Evolutionary conservation across 108 stramenopile genomes (phyloP), one percentile per base, ranked within the genome.

Genomic region (Nitzschia sp.): DNA sequence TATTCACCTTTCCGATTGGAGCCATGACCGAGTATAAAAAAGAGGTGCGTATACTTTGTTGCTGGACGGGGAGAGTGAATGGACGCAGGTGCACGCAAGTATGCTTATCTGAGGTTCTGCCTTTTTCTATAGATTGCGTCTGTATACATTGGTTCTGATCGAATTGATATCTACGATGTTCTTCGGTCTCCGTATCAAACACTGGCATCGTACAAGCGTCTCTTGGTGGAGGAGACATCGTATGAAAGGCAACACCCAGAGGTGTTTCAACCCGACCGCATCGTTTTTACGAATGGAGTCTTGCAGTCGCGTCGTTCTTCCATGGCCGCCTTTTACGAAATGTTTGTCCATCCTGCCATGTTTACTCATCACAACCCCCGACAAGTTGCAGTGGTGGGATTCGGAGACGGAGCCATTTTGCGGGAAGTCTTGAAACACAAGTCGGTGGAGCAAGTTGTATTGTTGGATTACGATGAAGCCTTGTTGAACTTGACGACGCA

Each of bases 291-390:
- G 26, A 87, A 88, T 72, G 90, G 90, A 2, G 76, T 77, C 2
- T 23, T 86, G 33, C 87, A 91, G 54, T 80, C 78, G 25, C 63
- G 78, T 23, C 55, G 55, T 18, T 29, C 49, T 2, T 74, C 64
- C 28, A 74, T 66, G 1, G 70, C 69, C 17, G 59, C 61, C 26
- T 81, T 71, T 35, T 70, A 76, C 0, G 97, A 98, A 79, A 66
- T 85, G 36, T 80, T 98, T 32, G 95, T 98, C 6, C 97, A 98
- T 74, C 97, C 97, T 19, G 91, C 92, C 13, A 92, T 98, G 95
- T 79, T 97, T 47, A 54, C 89, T 11, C 97, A 97, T 48, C 66
- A 83, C 1, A 74, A 88, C 69, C 93, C 93, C 8, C 71, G 65
- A 48, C 70, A 84, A 0, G 87, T 91, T 11, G 87, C 82, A 15